Percentiles rank a stretch among this genome's conserved stretches.
Conservation (phyloP, 495 filamentous ascomycete genomes). For the Neurospora hispaniola region DNA sequence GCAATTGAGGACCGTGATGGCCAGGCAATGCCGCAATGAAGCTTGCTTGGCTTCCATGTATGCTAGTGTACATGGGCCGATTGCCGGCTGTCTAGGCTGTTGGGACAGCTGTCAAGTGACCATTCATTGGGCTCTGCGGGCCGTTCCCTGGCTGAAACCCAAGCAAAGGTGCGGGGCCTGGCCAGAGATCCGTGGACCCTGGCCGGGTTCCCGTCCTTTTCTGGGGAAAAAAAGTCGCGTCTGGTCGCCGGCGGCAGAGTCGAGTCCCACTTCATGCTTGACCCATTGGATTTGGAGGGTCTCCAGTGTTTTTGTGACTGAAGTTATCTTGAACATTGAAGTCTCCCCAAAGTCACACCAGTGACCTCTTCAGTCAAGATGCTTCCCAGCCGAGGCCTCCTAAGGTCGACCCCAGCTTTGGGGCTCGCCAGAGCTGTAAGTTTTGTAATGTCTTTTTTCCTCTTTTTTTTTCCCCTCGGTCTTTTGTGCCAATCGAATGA, state of each 20-base stretch:
- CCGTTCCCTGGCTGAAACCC: neutral
- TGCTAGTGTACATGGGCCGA: neutral
- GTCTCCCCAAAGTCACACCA: neutral
- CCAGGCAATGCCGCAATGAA: neutral
- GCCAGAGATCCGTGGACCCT: neutral
- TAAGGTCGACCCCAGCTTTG: conserved; percentile 30
- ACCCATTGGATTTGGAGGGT: neutral
- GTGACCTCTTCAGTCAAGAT: conserved; percentile 23
- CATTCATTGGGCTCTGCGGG: neutral
- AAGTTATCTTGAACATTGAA: neutral
- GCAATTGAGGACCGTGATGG: neutral
- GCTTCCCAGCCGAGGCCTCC: conserved; percentile 43
- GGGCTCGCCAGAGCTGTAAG: conserved; percentile 27
- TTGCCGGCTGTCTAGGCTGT: neutral
- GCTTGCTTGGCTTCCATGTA: neutral
- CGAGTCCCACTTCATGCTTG: conserved; percentile 1
- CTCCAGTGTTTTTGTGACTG: neutral
- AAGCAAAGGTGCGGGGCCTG: neutral
- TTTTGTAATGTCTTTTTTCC: neutral
- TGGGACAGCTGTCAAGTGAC: neutral
- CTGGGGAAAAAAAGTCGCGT: neutral
- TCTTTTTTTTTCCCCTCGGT: neutral
- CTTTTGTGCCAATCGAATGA: neutral
- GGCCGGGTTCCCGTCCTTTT: neutral
- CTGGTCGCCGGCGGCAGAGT: neutral